Conservation (phyloP, 495 filamentous ascomycete species). For the Polyplosphaeria fusca region DNA sequence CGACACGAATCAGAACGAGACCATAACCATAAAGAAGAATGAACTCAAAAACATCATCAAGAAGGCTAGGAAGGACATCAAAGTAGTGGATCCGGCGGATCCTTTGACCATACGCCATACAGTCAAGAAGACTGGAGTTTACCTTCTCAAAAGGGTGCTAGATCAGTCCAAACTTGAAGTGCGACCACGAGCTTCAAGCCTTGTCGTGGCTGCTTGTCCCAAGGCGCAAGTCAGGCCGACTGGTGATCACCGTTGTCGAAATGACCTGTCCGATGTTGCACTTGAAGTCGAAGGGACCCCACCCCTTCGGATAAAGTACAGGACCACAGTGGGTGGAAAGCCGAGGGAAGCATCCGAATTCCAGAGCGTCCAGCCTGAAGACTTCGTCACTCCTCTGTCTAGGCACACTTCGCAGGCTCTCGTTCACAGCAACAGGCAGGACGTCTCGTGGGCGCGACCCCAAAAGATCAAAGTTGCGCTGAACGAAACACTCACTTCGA, state of each 20-base stretch:
- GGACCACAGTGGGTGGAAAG: conserved; percentile 70
- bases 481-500: conserved; percentile 76
- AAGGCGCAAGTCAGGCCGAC: conserved; percentile 66
- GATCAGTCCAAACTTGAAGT: conserved; percentile 94
- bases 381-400: conserved; percentile 69
- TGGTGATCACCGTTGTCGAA: conserved; percentile 65
- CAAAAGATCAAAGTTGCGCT: conserved; percentile 73
- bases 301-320: conserved; percentile 89
- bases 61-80: conserved; percentile 52
- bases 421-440: conserved; percentile 54
- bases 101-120: conserved; percentile 60
- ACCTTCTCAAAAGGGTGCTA: conserved; percentile 76
- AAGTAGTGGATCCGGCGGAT: conserved; percentile 50
- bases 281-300: conserved; percentile 83
- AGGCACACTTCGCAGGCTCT: conserved; percentile 54
- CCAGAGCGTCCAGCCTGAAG: conserved; percentile 88
- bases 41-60: conserved; percentile 66
- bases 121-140: conserved; percentile 79
- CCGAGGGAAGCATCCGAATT: conserved; percentile 70
- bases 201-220: conserved; percentile 80
- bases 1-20: conserved; percentile 72
- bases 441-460: conserved; percentile 74
- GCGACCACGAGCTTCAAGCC: conserved; percentile 65
- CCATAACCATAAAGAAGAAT: conserved; percentile 66
- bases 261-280: conserved; percentile 79